Evolutionary conservation across 176 grass and related monocot genomes (phyloP), one percentile per base, ranked within the genome.

Genomic region (Dactylis glomerata): DNA sequence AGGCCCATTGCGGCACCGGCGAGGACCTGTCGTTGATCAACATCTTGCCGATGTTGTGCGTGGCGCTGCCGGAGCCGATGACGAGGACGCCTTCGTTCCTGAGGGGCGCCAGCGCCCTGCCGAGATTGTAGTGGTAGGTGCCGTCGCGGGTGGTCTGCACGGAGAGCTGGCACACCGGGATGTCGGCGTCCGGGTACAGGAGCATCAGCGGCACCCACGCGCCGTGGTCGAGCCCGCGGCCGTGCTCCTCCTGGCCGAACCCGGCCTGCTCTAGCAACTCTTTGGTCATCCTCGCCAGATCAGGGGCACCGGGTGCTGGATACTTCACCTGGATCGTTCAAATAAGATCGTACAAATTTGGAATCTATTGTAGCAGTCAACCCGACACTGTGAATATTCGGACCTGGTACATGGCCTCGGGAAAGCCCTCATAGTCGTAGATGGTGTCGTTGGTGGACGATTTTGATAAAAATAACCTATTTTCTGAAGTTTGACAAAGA

Each of bases 131-230:
- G 87, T 94, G 95, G 88, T 94, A 87, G 15, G 65, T 44, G 52
- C 80, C 92, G 42, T 83, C 86, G 81, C 84, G 93, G 4, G 45
- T 33, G 27, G 68, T 68, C 79, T 94, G 95, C 36, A 97, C 38
- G 16, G 95, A 91, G 40, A 97, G 90, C 80, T 91, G 92, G 68
- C 85, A 97, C 77, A 91, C 95, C 4, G 95, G 95, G 80, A 93
- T 76, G 82, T 76, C 42, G 19, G 90, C 88, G 34, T 91, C 84
- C 27, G 92, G 92, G 76, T 97, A 94, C 95, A 97, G 94, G 50
- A 94, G 86, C 88, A 92, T 89, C 11, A 93, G 41, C 14, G 92
- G 90, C 22, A 91, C 82, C 88, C 92, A 97, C 1, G 92, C 88
- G 30, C 86, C 90, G 70, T 97, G 92, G 90, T 97, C 95, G 10